phyloP scores from a whole-genome alignment of 768 basidiomycete species.

The Phlebiopsis flavidoalba region DNA sequence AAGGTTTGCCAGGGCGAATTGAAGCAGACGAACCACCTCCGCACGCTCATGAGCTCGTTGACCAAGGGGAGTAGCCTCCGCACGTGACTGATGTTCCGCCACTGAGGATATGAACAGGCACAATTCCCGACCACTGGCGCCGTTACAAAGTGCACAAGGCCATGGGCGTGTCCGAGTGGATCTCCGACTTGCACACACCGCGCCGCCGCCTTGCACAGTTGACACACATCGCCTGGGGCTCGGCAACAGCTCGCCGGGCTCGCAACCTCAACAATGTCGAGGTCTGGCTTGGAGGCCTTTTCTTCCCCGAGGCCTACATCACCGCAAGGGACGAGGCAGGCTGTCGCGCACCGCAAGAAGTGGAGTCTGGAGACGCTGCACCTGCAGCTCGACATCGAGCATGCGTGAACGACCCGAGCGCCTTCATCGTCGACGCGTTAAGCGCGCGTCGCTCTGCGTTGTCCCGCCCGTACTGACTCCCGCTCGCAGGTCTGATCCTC shows the following conservation, averaged over 20 bases:
- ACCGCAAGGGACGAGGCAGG: conserved; percentile 94
- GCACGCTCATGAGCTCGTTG: conserved; percentile 83
- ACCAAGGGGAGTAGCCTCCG: conserved; percentile 60
- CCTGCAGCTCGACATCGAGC: conserved; percentile 76
- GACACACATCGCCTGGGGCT: conserved; percentile 59
- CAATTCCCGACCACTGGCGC: conserved; percentile 85
- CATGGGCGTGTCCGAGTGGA: conserved; percentile 83
- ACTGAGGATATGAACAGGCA: conserved; percentile 42
- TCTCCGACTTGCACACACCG: conserved; percentile 71
- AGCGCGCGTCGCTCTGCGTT: conserved; percentile 22
- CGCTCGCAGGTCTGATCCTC: conserved; percentile 64
- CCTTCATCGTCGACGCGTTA: conserved; percentile 89
- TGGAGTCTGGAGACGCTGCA: conserved; percentile 90
- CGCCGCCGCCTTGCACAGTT: conserved; percentile 79
- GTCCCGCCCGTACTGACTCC: neutral
- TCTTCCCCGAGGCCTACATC: conserved; percentile 95
- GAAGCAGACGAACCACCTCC: conserved; percentile 95
- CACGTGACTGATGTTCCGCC: neutral
- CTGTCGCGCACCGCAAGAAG: conserved; percentile 88
- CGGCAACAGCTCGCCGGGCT: no score
- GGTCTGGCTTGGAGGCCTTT: conserved; percentile 91
- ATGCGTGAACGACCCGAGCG: conserved; percentile 69
- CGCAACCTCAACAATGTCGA: conserved; percentile 64
- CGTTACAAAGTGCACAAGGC: conserved; percentile 82
- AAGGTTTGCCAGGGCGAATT: conserved; percentile 81